These are phyloP conservation scores for Leccinum ponderosum DNA, from an alignment of 1,284 basidiomycete genomes.

Conservation along the genomic window DNA sequence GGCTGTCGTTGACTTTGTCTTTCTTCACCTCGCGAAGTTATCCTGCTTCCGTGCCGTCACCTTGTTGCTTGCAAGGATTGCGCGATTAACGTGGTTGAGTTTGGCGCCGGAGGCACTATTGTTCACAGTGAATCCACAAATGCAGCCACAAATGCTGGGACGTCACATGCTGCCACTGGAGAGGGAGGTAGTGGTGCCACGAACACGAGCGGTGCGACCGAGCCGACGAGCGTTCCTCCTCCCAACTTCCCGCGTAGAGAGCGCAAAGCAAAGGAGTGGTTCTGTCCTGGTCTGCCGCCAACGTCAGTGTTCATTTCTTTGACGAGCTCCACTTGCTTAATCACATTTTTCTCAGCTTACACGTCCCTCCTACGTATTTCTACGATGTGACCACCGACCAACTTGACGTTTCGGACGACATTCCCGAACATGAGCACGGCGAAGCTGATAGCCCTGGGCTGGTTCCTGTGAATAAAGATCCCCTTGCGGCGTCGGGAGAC, in stretches of 20 bases:
- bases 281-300: slow-evolving; percentile 90
- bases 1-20: slow-evolving; percentile 83
- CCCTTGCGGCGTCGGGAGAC: slow-evolving; percentile 20
- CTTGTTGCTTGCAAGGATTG: slow-evolving; percentile 91
- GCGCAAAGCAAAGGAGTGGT: slow-evolving; percentile 92
- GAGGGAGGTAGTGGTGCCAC: slow-evolving; percentile 21
- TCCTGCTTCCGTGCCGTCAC: slow-evolving; percentile 86
- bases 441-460: slow-evolving; percentile 1
- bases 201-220: slow-evolving; percentile 21
- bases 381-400: slow-evolving; percentile 58
- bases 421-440: slow-evolving; percentile 24
- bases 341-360: slow-evolving; percentile 56
- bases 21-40: slow-evolving; percentile 83
- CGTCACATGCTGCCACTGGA: slow-evolving; percentile 7
- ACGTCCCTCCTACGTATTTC: slow-evolving; percentile 85
- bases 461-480: slow-evolving; percentile 9
- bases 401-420: slow-evolving; percentile 38
- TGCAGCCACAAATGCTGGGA: slow-evolving; percentile 2
- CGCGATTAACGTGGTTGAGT: slow-evolving; percentile 92
- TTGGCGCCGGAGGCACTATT: slow-evolving; percentile 86
- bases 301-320: slow-evolving; percentile 50
- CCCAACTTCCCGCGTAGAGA: slow-evolving; percentile 59
- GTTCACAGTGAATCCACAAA: slow-evolving; percentile 54
- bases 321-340: background rate
- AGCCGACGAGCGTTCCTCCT: slow-evolving; percentile 27